Evolutionary conservation across 2,329 filamentous ascomycete species (phyloP).

Genomic region (Fusarium azukiicola): DNA sequence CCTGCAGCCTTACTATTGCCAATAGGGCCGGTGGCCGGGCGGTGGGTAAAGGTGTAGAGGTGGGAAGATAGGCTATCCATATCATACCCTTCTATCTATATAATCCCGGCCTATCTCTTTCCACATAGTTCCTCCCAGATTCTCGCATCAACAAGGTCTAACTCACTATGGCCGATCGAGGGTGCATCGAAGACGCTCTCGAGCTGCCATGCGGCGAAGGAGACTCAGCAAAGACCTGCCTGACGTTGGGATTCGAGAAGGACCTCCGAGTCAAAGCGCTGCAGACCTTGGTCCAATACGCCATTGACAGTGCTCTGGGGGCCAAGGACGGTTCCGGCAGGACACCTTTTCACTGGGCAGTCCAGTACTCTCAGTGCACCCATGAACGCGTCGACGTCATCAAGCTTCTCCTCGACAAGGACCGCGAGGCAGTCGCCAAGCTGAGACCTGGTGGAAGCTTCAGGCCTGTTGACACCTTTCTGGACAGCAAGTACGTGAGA

Average conservation of each 20-base stretch:
- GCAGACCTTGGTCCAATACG: background rate
- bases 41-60: too few species aligned
- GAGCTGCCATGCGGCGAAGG: background rate
- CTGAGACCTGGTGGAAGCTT: background rate
- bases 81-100: too few species aligned
- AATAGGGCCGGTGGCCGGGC: too few species aligned
- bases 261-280: background rate
- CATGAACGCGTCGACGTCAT: background rate
- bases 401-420: conserved; percentile 5
- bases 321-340: background rate
- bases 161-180: background rate
- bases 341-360: conserved; percentile 17
- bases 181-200: background rate
- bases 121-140: too few species aligned
- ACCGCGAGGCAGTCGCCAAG: background rate
- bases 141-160: too few species aligned
- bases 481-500: conserved; percentile 6
- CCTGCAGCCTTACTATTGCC: too few species aligned
- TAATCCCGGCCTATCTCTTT: too few species aligned
- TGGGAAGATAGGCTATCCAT: too few species aligned
- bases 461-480: background rate
- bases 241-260: background rate
- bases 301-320: background rate
- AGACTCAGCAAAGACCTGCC: background rate
- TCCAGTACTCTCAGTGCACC: conserved; percentile 1